These are phyloP conservation scores for Pogostemon cablin DNA, from an alignment of 257 asterid genomes.

Conservation along the genomic window DNA sequence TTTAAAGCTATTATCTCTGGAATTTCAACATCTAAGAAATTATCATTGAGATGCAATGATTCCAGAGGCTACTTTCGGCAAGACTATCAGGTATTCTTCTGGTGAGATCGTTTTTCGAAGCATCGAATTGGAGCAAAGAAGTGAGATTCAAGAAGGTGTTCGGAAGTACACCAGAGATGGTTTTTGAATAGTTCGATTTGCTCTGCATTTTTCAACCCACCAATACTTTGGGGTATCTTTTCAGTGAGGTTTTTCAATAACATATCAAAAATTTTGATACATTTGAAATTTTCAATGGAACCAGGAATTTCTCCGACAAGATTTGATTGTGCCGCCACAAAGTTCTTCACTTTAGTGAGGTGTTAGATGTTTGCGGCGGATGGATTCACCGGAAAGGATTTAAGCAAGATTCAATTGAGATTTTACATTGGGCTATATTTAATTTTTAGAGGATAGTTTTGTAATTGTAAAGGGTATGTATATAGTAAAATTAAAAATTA, in stretches of 20 bases:
- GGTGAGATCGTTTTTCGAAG: slow-evolving; percentile 26
- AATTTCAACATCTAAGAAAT: slow-evolving; percentile 29
- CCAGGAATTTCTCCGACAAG: slow-evolving; percentile 64
- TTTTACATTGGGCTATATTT: too few relatives aligned
- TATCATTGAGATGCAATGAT: slow-evolving; percentile 20
- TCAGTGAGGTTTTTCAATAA: slow-evolving; percentile 55
- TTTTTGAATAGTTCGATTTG: slow-evolving; percentile 30
- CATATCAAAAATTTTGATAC: slow-evolving; percentile 52
- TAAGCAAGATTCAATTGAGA: too few relatives aligned
- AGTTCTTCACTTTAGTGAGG: slow-evolving; percentile 53
- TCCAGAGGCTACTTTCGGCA: slow-evolving; percentile 28
- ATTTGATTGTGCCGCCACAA: slow-evolving; percentile 41
- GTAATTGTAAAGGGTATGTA: too few relatives aligned
- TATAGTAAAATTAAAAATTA: too few relatives aligned
- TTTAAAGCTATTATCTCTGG: slow-evolving; percentile 31
- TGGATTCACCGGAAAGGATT: slow-evolving; percentile 59
- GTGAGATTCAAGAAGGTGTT: slow-evolving; percentile 28
- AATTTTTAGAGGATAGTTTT: too few relatives aligned
- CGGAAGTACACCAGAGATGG: slow-evolving; percentile 29
- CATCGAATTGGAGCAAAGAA: slow-evolving; percentile 31
- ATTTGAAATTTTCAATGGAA: slow-evolving; percentile 56
- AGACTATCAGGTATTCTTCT: slow-evolving; percentile 29
- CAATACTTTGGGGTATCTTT: slow-evolving; percentile 56
- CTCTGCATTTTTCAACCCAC: slow-evolving; percentile 40
- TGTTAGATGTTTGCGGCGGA: slow-evolving; percentile 62